These are phyloP conservation scores for Phoenix dactylifera DNA, from an alignment of 176 grass and related monocot species.

Conservation along the genomic window DNA sequence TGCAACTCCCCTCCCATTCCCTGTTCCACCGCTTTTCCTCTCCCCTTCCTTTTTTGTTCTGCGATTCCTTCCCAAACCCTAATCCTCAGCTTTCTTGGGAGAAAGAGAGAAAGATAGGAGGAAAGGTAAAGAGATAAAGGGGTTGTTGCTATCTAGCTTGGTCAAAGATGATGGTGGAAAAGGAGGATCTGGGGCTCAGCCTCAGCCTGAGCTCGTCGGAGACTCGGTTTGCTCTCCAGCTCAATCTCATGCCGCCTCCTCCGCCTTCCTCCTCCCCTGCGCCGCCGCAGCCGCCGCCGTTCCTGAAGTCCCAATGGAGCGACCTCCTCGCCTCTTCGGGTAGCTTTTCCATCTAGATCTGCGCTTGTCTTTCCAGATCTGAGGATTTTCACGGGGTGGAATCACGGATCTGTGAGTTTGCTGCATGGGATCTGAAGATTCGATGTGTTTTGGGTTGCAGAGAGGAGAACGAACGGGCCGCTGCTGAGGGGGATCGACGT, in stretches of 20 bases:
- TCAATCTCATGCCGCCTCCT: constrained; percentile 9
- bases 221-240: constrained; percentile 5
- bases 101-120: constrained; percentile 16
- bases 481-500: constrained; percentile 70
- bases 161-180: constrained; percentile 5
- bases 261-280: background rate
- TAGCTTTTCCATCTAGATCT: background rate
- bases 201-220: constrained; percentile 40
- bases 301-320: constrained; percentile 18
- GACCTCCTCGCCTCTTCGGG: constrained; percentile 16
- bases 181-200: constrained; percentile 46
- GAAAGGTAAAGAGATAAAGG: background rate
- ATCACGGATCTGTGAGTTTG: too few relatives aligned
- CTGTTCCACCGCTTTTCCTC: too few relatives aligned
- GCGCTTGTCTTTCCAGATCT: too few relatives aligned
- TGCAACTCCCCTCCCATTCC: too few relatives aligned
- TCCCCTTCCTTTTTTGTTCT: background rate
- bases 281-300: constrained; percentile 1
- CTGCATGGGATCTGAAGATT: too few relatives aligned
- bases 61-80: background rate
- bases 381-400: too few relatives aligned
- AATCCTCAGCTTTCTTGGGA: constrained; percentile 3
- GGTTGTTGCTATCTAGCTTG: too few relatives aligned
- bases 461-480: constrained; percentile 36
- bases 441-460: background rate